Percentiles rank a stretch among this genome's conserved stretches.
Evolutionary conservation across 2,329 filamentous ascomycete genomes (phyloP).

Genomic region (Penicillium sp.): DNA sequence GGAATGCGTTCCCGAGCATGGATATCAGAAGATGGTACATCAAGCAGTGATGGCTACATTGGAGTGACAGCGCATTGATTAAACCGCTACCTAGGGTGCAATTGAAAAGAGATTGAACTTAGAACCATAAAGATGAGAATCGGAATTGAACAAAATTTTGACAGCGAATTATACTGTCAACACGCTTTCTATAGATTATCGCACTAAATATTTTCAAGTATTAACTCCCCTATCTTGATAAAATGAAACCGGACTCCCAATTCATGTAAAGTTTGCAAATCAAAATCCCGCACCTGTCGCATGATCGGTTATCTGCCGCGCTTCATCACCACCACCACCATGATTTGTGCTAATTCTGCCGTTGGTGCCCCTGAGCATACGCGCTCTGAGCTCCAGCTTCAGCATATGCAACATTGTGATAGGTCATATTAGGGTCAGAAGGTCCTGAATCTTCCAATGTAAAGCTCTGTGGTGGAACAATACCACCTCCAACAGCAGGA

Average conservation of each 20-base stretch:
- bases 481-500: background rate
- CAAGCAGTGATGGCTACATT: background rate
- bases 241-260: background rate
- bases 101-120: background rate
- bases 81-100: background rate
- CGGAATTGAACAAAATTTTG: no score
- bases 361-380: background rate
- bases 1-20: slow-evolving; percentile 4
- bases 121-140: background rate
- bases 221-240: background rate
- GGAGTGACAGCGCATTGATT: background rate
- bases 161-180: no score
- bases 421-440: background rate
- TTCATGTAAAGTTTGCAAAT: background rate
- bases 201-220: no score
- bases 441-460: background rate
- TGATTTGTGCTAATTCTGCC: background rate
- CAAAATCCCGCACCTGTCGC: background rate
- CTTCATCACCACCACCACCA: background rate
- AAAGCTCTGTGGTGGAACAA: background rate
- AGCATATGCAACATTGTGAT: background rate
- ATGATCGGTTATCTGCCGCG: background rate
- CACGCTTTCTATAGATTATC: no score
- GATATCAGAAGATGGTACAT: background rate
- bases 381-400: background rate